Evolutionary conservation across 768 basidiomycete genomes (phyloP).

Genomic region (Tulasnella sp.): DNA sequence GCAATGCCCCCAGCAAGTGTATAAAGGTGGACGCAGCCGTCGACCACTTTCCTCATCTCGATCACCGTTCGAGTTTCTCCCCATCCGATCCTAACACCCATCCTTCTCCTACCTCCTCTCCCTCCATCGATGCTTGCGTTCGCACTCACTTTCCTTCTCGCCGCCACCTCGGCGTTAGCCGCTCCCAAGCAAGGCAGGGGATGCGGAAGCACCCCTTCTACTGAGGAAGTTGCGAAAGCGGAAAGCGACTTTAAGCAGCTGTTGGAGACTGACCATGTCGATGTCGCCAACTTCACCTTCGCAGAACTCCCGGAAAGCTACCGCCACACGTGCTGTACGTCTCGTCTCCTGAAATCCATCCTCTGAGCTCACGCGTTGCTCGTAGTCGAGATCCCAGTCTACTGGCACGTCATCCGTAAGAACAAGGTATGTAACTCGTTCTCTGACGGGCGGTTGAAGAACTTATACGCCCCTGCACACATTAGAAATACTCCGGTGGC

Average conservation of each 20-base stretch:
- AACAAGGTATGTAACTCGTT: not conserved
- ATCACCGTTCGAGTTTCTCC: too few species aligned
- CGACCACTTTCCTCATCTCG: too few species aligned
- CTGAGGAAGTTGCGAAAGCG: slow-evolving; percentile 1
- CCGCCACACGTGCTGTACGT: not conserved
- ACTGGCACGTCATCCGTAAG: slow-evolving; percentile 6
- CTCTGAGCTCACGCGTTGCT: not conserved
- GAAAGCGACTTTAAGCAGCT: not conserved
- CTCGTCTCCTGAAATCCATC: too few species aligned
- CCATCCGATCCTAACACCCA: too few species aligned
- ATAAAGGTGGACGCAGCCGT: too few species aligned
- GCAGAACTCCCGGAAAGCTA: not conserved
- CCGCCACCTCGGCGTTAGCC: not conserved
- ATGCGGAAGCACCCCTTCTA: not conserved
- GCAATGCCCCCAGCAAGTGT: too few species aligned
- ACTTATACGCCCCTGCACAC: too few species aligned
- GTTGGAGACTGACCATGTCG: too few species aligned
- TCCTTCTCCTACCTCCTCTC: too few species aligned
- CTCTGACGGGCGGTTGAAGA: too few species aligned
- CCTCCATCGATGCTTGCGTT: too few species aligned
- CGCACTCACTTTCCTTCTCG: not conserved
- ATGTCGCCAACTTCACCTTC: not conserved
- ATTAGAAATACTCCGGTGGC: not conserved
- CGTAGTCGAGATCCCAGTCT: not conserved
- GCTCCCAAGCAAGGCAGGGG: not conserved